phyloP scores from a whole-genome alignment of 352 stramenopile genomes.

The Phytophthora pini region DNA sequence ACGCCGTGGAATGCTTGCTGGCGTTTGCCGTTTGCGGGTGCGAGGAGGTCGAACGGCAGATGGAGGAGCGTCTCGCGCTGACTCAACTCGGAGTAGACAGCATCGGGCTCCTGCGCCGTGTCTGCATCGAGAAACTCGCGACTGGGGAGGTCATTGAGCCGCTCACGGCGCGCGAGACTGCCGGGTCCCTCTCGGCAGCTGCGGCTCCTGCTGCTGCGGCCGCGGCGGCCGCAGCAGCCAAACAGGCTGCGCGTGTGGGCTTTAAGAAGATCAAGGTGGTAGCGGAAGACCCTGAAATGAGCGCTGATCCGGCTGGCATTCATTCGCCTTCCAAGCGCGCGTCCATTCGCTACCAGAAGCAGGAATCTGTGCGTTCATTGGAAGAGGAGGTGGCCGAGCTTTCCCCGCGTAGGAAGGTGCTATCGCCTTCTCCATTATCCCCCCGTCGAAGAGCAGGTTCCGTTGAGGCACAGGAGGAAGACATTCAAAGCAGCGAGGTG shows the following conservation, averaged over 20 bases:
- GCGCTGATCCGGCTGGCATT: slow-evolving; percentile 3
- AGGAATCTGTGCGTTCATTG: slow-evolving; percentile 63
- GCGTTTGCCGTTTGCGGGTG: slow-evolving; percentile 81
- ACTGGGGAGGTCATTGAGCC: slow-evolving; percentile 79
- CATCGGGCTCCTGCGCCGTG: slow-evolving; percentile 61
- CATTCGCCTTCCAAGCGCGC: slow-evolving; percentile 34
- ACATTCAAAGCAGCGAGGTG: slow-evolving; percentile 11
- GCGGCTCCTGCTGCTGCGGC: slow-evolving; percentile 14
- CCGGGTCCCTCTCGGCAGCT: slow-evolving; percentile 17
- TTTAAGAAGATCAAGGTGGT: slow-evolving; percentile 66
- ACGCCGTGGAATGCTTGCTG: slow-evolving; percentile 81
- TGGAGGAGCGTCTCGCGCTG: slow-evolving; percentile 58
- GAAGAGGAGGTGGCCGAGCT: slow-evolving; percentile 66
- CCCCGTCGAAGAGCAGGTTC: slow-evolving; percentile 44
- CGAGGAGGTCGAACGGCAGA: slow-evolving; percentile 64
- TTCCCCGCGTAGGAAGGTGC: slow-evolving; percentile 35
- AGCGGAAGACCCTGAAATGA: slow-evolving; percentile 23
- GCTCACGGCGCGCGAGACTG: slow-evolving; percentile 28
- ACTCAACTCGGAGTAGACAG: slow-evolving; percentile 78
- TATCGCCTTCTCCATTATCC: slow-evolving; percentile 22
- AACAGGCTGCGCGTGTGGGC: slow-evolving; percentile 55
- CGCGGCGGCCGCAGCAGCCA: slow-evolving; percentile 20
- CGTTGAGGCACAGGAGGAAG: slow-evolving; percentile 22
- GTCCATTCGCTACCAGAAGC: slow-evolving; percentile 67
- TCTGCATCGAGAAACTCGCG: slow-evolving; percentile 80